phyloP scores from a whole-genome alignment of 495 filamentous ascomycete genomes.

The Lichina pygmaea region DNA sequence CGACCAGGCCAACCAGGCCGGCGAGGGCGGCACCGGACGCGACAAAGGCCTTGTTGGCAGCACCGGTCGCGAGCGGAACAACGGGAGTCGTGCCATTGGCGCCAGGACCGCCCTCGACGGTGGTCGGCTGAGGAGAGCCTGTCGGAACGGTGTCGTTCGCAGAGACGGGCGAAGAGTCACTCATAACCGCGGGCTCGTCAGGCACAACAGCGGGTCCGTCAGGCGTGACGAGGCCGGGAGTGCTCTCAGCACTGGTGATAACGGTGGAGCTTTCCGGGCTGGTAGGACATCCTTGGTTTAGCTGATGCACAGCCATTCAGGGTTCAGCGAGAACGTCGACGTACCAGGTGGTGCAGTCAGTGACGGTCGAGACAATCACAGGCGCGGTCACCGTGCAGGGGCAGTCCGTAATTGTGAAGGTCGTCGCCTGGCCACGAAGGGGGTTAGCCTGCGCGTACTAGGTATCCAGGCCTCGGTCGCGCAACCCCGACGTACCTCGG shows the following conservation, averaged over 20 bases:
- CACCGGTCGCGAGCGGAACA: slow-evolving; percentile 8
- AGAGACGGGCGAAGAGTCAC: neutral
- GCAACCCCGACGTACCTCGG: neutral
- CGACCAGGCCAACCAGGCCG: slow-evolving; percentile 14
- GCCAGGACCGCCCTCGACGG: slow-evolving; percentile 1
- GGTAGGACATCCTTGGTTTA: neutral
- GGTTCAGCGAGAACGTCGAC: neutral
- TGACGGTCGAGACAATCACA: slow-evolving; percentile 3
- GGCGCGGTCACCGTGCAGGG: slow-evolving; percentile 13
- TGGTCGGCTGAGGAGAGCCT: neutral
- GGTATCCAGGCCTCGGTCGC: neutral
- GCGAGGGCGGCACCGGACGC: slow-evolving; percentile 13
- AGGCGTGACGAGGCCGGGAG: neutral
- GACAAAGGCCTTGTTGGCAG: slow-evolving; percentile 10
- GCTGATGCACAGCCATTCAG: neutral
- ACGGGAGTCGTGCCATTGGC: slow-evolving; percentile 3
- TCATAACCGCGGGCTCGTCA: neutral
- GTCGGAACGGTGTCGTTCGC: neutral
- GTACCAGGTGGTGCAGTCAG: slow-evolving; percentile 7
- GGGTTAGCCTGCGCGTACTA: neutral
- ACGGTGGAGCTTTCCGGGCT: neutral
- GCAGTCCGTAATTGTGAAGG: slow-evolving; percentile 14
- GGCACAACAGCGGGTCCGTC: neutral
- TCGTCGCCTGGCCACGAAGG: slow-evolving; percentile 8
- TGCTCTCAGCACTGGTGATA: neutral